A percentile compares a stretch with the other conserved stretches of the same genome.
phyloP scores from a whole-genome alignment of 805 yeast genomes.

The Kazachstania kunashirensis region DNA sequence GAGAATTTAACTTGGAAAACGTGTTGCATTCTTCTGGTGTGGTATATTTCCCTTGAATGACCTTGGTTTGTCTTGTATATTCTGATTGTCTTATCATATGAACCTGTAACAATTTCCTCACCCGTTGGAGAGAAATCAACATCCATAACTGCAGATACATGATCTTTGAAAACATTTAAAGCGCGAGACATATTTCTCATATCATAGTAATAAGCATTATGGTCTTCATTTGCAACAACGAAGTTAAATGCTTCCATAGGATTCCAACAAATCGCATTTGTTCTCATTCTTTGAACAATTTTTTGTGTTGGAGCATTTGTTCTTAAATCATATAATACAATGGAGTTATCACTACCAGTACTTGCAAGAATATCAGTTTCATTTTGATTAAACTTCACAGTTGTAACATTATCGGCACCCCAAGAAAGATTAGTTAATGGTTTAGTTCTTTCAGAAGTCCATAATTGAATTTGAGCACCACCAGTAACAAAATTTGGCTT shows the following conservation, averaged over 20 bases:
- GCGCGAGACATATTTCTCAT: conserved; percentile 86
- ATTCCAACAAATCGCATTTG: conserved; percentile 87
- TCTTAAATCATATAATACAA: conserved; percentile 82
- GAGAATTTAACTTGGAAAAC: conserved; percentile 76
- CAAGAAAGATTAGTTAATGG: conserved; percentile 74
- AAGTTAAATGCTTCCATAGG: conserved; percentile 96
- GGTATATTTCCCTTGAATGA: conserved; percentile 90
- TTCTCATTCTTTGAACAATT: conserved; percentile 69
- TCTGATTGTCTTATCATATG: conserved; percentile 88
- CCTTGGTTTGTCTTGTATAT: conserved; percentile 70
- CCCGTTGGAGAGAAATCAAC: conserved; percentile 96
- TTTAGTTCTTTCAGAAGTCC: conserved; percentile 79
- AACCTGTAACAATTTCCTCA: conserved; percentile 88
- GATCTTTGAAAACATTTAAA: conserved; percentile 82
- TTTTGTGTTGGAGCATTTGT: conserved; percentile 90
- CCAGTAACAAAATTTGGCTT: conserved; percentile 80
- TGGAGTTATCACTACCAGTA: conserved; percentile 82
- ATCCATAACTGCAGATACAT: conserved; percentile 90
- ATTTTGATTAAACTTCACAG: conserved; percentile 79
- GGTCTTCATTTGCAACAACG: conserved; percentile 90
- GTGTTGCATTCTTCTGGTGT: conserved; percentile 96
- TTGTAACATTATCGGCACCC: conserved; percentile 89
- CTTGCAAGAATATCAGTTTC: conserved; percentile 85
- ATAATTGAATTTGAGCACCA: conserved; percentile 79
- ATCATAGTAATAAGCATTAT: conserved; percentile 88